Percentiles rank a stretch among this genome's conserved stretches.
Conservation (phyloP, 805 yeast genomes). For the Alloascoidea africana region DNA sequence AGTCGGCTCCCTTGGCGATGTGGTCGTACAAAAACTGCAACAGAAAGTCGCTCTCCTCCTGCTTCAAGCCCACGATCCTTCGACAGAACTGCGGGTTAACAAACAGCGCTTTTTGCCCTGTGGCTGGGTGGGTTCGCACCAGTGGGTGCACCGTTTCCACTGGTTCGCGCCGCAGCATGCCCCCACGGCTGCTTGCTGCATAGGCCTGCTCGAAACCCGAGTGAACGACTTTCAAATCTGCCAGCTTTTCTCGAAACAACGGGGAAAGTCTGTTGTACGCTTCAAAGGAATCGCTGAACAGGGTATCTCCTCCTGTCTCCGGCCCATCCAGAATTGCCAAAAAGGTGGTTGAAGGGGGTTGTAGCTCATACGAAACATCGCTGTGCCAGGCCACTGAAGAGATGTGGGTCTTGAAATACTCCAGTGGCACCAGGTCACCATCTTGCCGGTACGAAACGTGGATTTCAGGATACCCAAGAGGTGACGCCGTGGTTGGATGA, state of each 20-base stretch:
- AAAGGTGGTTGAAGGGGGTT: conserved; percentile 59
- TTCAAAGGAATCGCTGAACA: conserved; percentile 53
- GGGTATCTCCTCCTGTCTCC: conserved; percentile 61
- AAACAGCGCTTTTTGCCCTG: conserved; percentile 42
- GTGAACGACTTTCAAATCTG: conserved; percentile 52
- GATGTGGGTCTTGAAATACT: conserved; percentile 11
- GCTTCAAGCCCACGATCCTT: conserved; percentile 55
- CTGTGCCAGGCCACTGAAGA: conserved; percentile 43
- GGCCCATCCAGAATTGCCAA: conserved; percentile 48
- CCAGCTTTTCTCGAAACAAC: conserved; percentile 38
- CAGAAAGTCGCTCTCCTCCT: conserved; percentile 51
- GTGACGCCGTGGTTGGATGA: conserved; percentile 66
- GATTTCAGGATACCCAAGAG: conserved; percentile 39
- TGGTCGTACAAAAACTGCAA: conserved; percentile 40
- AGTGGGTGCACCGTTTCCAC: conserved; percentile 55
- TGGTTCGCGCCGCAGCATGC: conserved; percentile 49
- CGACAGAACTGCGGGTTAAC: conserved; percentile 43
- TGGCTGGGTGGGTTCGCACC: conserved; percentile 63
- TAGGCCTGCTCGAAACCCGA: conserved; percentile 51
- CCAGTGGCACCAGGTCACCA: conserved; percentile 15
- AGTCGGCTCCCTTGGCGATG: conserved; percentile 36
- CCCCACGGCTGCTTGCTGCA: conserved; percentile 41
- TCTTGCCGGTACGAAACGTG: conserved; percentile 43
- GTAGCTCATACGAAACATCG: conserved; percentile 60
- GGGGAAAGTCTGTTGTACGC: conserved; percentile 63